A percentile compares a stretch with the other conserved stretches of the same genome.
These are phyloP conservation scores for Entomortierella beljakovae DNA, from an alignment of 192 early-diverging fungal species.

Conservation along the genomic window DNA sequence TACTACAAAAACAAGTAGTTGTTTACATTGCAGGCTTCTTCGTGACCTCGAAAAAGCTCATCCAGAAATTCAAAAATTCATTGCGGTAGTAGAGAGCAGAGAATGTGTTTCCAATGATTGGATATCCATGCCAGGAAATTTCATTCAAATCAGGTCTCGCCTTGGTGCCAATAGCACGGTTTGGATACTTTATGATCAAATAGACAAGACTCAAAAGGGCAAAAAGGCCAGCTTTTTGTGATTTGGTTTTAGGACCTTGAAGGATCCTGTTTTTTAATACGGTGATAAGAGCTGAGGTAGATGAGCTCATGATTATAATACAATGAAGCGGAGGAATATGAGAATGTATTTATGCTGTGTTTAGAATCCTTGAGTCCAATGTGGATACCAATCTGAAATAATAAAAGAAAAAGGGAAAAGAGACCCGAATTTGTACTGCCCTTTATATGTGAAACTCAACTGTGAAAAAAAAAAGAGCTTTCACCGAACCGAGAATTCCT, in stretches of 20 bases:
- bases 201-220: constrained; percentile 30
- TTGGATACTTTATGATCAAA: constrained; percentile 41
- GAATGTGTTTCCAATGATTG: constrained; percentile 43
- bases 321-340: no score
- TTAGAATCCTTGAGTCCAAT: no score
- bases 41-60: constrained; percentile 19
- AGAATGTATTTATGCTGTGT: no score
- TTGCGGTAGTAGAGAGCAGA: constrained; percentile 17
- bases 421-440: no score
- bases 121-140: constrained; percentile 39
- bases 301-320: constrained; percentile 19
- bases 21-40: constrained; percentile 28
- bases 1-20: not conserved
- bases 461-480: no score
- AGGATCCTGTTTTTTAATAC: constrained; percentile 37
- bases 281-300: constrained; percentile 18
- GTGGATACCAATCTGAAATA: no score
- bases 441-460: no score
- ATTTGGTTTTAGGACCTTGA: constrained; percentile 20
- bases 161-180: constrained; percentile 50
- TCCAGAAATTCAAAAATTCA: constrained; percentile 9
- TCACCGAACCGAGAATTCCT: no score
- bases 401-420: no score
- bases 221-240: constrained; percentile 31
- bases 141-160: constrained; percentile 34